Evolutionary conservation across 2,329 filamentous ascomycete species (phyloP).

Genomic region (Aspergillus proliferans): DNA sequence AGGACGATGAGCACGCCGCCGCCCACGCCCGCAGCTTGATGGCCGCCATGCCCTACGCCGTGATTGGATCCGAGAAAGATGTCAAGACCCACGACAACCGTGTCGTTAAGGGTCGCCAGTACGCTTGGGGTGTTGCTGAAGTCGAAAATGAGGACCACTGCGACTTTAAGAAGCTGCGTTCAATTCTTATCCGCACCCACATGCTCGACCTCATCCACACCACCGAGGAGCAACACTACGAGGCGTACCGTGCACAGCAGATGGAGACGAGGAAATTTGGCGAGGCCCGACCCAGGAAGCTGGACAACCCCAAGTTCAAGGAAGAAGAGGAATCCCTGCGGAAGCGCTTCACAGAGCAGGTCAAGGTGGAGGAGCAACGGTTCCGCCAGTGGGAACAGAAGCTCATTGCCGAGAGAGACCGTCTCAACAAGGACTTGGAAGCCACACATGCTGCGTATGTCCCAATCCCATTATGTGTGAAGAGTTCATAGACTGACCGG

Average conservation of each 20-base stretch:
- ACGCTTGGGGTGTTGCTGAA: slow-evolving; percentile 98
- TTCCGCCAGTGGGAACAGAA: slow-evolving; percentile 99
- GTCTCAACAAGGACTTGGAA: slow-evolving; percentile 99
- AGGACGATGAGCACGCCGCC: slow-evolving; percentile 93
- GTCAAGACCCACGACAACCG: slow-evolving; percentile 93
- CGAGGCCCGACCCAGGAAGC: slow-evolving; percentile 91
- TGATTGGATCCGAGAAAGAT: slow-evolving; percentile 98
- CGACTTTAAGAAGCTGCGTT: slow-evolving; percentile 99
- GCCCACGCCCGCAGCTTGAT: slow-evolving; percentile 92
- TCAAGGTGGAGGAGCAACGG: slow-evolving; percentile 99
- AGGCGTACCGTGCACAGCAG: slow-evolving; percentile 96
- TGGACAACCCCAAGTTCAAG: slow-evolving; percentile 99
- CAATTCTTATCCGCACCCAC: slow-evolving; percentile 96
- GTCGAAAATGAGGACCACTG: slow-evolving; percentile 99
- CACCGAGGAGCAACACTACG: slow-evolving; percentile 98
- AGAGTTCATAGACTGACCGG: slow-evolving; percentile 19
- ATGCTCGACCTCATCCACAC: slow-evolving; percentile 99
- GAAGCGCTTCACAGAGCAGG: slow-evolving; percentile 99
- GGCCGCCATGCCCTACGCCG: slow-evolving; percentile 95
- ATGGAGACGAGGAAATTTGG: slow-evolving; percentile 99
- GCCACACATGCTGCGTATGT: slow-evolving; percentile 76
- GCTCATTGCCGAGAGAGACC: slow-evolving; percentile 96
- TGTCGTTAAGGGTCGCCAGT: slow-evolving; percentile 97
- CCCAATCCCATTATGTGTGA: not conserved
- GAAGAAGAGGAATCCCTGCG: slow-evolving; percentile 97